phyloP scores from a whole-genome alignment of 2,329 filamentous ascomycete genomes.

The Nemania sp. region DNA sequence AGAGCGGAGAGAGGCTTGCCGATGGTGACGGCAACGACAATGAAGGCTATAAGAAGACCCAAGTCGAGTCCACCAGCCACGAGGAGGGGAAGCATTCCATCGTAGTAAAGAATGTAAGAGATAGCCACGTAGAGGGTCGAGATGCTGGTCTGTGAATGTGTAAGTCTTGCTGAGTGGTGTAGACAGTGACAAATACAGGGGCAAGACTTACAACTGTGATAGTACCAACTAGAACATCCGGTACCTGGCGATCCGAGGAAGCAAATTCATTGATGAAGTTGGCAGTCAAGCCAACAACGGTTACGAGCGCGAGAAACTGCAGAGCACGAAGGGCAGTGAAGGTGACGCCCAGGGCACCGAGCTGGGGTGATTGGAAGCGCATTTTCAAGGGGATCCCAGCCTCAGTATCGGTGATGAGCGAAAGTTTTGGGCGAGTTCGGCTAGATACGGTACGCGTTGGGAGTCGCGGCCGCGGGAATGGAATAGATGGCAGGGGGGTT shows the following conservation, averaged over 20 bases:
- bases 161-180: constrained; percentile 17
- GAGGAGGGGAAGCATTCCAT: constrained; percentile 74
- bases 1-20: constrained; percentile 81
- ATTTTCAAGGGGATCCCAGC: constrained; percentile 44
- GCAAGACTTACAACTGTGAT: constrained; percentile 69
- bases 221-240: constrained; percentile 75
- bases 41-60: constrained; percentile 73
- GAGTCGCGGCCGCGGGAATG: constrained; percentile 47
- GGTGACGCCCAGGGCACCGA: constrained; percentile 75
- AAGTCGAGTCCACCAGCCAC: constrained; percentile 68
- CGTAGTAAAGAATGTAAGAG: constrained; percentile 79
- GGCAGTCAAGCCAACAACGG: constrained; percentile 77
- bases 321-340: constrained; percentile 75
- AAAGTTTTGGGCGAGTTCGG: constrained; percentile 45
- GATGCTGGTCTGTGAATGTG: constrained; percentile 67
- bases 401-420: constrained; percentile 45
- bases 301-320: constrained; percentile 71
- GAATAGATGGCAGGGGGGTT: constrained; percentile 42
- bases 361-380: constrained; percentile 51
- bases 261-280: constrained; percentile 83
- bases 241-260: constrained; percentile 64
- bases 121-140: constrained; percentile 78
- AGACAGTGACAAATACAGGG: background rate
- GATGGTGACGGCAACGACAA: constrained; percentile 75
- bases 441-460: constrained; percentile 45